Evolutionary conservation across 1,139 yeast genomes (phyloP).

Genomic region (Blastobotrys illinoisensis): DNA sequence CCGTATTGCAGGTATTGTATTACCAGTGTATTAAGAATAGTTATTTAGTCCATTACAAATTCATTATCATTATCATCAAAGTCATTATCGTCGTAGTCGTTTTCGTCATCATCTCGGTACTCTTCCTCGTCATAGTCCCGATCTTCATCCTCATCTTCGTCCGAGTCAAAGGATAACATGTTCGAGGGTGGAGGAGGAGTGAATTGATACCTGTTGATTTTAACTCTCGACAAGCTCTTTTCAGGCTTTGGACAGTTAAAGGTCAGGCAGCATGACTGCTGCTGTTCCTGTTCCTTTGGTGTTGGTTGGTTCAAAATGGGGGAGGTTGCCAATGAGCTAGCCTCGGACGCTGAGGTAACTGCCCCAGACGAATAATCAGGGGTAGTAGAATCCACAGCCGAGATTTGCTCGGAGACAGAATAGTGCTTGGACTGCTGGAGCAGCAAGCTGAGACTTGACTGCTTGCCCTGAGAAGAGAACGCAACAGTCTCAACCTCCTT

Average conservation of each 20-base stretch:
- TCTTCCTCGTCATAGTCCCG: conserved; percentile 1
- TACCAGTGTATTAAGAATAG: no score
- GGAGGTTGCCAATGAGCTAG: not conserved
- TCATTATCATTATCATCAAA: conserved; percentile 2
- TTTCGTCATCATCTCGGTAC: conserved; percentile 2
- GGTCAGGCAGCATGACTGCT: conserved; percentile 7
- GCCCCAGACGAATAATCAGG: not conserved
- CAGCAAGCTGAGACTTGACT: not conserved
- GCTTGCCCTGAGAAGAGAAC: not conserved
- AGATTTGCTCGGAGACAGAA: not conserved
- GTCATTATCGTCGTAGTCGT: conserved; percentile 3
- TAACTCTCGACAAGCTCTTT: conserved; percentile 2
- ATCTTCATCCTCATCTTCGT: conserved; percentile 7
- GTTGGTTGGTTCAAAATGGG: not conserved
- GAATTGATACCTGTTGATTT: conserved; percentile 1
- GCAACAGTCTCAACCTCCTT: not conserved
- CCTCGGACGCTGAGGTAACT: not conserved
- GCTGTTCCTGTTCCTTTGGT: not conserved
- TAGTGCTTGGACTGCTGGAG: not conserved
- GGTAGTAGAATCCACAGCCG: not conserved
- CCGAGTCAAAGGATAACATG: conserved; percentile 2
- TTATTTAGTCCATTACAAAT: not conserved
- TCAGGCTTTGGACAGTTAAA: conserved; percentile 14
- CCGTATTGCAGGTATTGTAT: no score
- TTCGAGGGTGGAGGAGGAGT: conserved; percentile 1